These are phyloP conservation scores for Anacardium occidentale DNA, from an alignment of 345 rosid species.

Conservation along the genomic window DNA sequence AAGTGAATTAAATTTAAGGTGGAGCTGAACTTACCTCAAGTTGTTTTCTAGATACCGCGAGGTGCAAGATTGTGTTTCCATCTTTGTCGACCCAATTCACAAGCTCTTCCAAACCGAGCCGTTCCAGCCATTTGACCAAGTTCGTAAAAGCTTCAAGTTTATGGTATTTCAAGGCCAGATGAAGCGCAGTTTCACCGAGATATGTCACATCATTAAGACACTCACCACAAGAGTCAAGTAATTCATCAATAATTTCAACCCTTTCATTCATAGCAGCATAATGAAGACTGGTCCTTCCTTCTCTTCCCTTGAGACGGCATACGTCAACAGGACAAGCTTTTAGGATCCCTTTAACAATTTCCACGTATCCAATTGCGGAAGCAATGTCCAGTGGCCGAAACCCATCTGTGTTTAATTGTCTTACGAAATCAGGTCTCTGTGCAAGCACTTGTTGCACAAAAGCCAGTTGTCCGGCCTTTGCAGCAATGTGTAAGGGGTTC, in stretches of 20 bases:
- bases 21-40: background rate
- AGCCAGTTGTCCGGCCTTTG: background rate
- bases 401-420: constrained; percentile 5
- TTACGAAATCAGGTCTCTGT: background rate
- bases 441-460: background rate
- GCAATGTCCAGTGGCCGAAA: constrained; percentile 12
- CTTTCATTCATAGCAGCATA: background rate
- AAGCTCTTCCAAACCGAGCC: background rate
- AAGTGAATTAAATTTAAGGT: background rate
- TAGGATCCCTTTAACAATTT: background rate
- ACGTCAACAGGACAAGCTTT: background rate
- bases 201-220: background rate
- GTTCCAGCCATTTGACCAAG: background rate
- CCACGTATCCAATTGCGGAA: constrained; percentile 1
- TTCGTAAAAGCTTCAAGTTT: constrained; percentile 5
- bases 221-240: background rate
- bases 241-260: too few relatives aligned
- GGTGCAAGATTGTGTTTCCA: constrained; percentile 14
- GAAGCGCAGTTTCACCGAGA: constrained; percentile 1
- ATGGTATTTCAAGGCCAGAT: constrained; percentile 2
- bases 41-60: background rate
- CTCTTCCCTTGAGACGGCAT: background rate
- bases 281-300: constrained; percentile 15
- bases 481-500: background rate
- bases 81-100: background rate